phyloP scores from a whole-genome alignment of 148 eudicot species.

The Amaranthus hypochondriacus region DNA sequence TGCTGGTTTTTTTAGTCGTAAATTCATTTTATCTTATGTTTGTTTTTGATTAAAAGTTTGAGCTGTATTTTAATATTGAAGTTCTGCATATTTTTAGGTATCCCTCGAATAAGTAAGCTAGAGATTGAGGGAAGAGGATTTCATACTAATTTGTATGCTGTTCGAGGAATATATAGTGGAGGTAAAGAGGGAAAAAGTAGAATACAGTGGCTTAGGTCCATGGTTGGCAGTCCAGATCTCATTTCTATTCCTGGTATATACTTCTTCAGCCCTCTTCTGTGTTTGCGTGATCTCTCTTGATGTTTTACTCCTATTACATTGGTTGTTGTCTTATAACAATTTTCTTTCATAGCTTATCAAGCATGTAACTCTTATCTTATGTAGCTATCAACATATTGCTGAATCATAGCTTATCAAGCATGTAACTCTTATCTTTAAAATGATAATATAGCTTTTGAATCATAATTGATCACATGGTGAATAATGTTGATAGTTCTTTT shows the following conservation, averaged over 20 bases:
- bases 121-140: slow-evolving; percentile 99
- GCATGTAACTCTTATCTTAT: neutral
- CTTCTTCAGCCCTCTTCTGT: neutral
- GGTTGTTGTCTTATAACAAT: no score
- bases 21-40: neutral
- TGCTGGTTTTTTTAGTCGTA: neutral
- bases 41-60: neutral
- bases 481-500: neutral
- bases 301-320: neutral
- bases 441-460: neutral
- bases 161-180: slow-evolving; percentile 82
- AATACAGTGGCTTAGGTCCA: slow-evolving; percentile 98
- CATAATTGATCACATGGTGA: neutral
- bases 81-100: slow-evolving; percentile 41
- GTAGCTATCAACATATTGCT: neutral
- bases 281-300: neutral
- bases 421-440: neutral
- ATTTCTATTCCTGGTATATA: slow-evolving; percentile 86
- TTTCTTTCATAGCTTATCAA: neutral
- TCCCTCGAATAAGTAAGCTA: slow-evolving; percentile 81
- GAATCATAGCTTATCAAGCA: neutral
- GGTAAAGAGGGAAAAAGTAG: slow-evolving; percentile 96
- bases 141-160: slow-evolving; percentile 92
- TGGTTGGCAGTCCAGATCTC: slow-evolving; percentile 99
- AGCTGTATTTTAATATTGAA: neutral